Base-by-base conservation (phyloP, 2,329 filamentous ascomycete species). In the Phialophora expanda region DNA sequence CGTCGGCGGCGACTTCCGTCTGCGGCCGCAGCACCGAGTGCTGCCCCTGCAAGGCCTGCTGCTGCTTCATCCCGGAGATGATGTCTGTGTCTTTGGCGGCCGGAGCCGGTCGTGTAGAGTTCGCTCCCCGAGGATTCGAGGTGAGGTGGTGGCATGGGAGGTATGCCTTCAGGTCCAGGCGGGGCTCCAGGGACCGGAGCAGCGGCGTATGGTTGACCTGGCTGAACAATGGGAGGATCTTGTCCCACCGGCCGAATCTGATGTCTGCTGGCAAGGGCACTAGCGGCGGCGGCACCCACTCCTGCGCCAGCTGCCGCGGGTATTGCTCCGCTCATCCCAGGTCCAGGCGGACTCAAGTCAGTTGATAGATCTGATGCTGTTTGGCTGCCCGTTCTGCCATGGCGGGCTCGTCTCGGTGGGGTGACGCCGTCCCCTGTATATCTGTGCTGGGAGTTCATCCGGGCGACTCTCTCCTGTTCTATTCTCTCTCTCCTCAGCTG, bases 391-490 rank as follows among this genome's bases (percentile, higher is more conserved):
- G 66, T 38, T n/a, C 69, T 64, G 26, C 66, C 55, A 24, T 68
- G 69, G 5, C 72, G 68, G 30, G 53, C 46, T 34, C 66, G 60
- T 46, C 72, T 69, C 2, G 70, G 72, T 11, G 71, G 70, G 30
- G 81, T 79, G 66, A 84, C 82, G 28, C 89, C 89, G 74, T 93
- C 90, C 30, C 87, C 90, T 2, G 90, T 92, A 67, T 86, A 92
- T 71, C 87, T 86, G n/a, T 84, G 82, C 34, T 84, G 84, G 41
- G 85, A 86, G 66, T 84, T 82, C 61, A 78, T 78, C 71, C 85
- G 80, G 56, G 81, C 80, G 30, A 85, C 71, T 26, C 80, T 79
- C 72, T 87, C 85, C 56, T 86, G 78, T 69, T 84, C 84, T 26
- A 80, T 75, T 66, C 84, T 83, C 67, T 82, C 82, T 66, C 78